Percentiles rank a stretch among this genome's conserved stretches.
phyloP scores from a whole-genome alignment of 1,284 basidiomycete species.

The Cystobasidium slooffiae region DNA sequence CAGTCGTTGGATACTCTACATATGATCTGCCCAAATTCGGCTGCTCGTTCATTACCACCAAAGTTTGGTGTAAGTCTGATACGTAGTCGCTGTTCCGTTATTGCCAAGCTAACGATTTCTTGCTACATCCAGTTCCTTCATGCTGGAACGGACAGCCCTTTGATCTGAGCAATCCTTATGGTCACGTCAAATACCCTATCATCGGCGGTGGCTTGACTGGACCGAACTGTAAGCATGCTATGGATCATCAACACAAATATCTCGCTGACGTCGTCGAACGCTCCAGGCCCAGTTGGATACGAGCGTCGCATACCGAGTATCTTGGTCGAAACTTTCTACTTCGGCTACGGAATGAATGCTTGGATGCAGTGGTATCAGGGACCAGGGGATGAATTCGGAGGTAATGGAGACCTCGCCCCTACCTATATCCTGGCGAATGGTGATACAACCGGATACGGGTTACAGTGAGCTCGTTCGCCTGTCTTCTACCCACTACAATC shows the following conservation, averaged over 20 bases:
- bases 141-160: slow-evolving; percentile 41
- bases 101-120: too few species aligned
- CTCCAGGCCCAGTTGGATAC: slow-evolving; percentile 34
- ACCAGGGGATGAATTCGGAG: slow-evolving; percentile 21
- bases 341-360: slow-evolving; percentile 12
- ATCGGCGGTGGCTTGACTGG: slow-evolving; percentile 31
- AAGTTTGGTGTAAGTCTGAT: slow-evolving; percentile 30
- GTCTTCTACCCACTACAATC: neutral
- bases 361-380: slow-evolving; percentile 35
- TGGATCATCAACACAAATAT: too few species aligned
- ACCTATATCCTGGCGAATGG: slow-evolving; percentile 42
- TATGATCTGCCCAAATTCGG: slow-evolving; percentile 36
- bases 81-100: too few species aligned
- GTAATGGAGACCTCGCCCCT: slow-evolving; percentile 20
- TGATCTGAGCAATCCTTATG: slow-evolving; percentile 28
- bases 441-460: slow-evolving; percentile 37
- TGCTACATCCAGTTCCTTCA: slow-evolving; percentile 28
- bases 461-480: slow-evolving; percentile 19
- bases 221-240: slow-evolving; percentile 14
- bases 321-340: slow-evolving; percentile 39
- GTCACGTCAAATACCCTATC: slow-evolving; percentile 30
- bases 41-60: slow-evolving; percentile 37
- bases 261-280: too few species aligned
- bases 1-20: slow-evolving; percentile 4
- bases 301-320: slow-evolving; percentile 38